Base-by-base conservation (phyloP, 345 rosid genomes). In the Eutrema heterophyllum region DNA sequence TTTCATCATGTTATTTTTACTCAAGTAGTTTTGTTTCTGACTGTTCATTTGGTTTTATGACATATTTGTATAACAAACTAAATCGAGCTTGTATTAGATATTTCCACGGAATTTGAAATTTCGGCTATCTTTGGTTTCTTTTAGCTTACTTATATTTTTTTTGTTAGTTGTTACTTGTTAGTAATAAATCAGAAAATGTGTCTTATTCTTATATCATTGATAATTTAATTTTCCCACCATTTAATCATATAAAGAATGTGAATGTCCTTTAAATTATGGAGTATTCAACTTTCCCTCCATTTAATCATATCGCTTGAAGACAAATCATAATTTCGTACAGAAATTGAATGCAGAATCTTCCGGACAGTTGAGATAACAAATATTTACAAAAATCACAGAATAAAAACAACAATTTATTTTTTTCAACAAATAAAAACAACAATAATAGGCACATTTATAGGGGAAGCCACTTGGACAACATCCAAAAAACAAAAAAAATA, bases 261-360 rank as follows among this genome's bases (percentile, higher is more conserved):
- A 13, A 44, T 26, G 8, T 5, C 24, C 16, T 39, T 39, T n/a
- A 0, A n/a, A 36, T 3, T 29, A 43, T 0, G 18, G 4, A 30
- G 24, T 35, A 39, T 57, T 6, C 45, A 12, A 40, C 67, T 33
- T 74, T 50, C 68, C 48, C 54, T 67, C 73, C 46, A 50, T 26
- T 67, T 30, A 59, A 50, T 67, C 40, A 38, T 51, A 54, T 54
- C 46, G 79, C 51, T 52, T 15, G 69, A 32, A 60, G 63, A 68
- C 64, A 68, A 64, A 68, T 68, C 29, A 68, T 75, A 12, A 33
- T 11, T 11, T 68, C 58, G 64, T 75, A 75, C 70, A 59, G 9
- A 30, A 24, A 64, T 68, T 75, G 79, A 75, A 75, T 43, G 68
- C 68, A 75, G 43, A 61, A 75, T 68, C 70, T 51, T 35, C 74